A percentile compares a stretch with the other conserved stretches of the same genome.
Conservation (phyloP, 768 basidiomycete species). For the Hericium coralloides region DNA sequence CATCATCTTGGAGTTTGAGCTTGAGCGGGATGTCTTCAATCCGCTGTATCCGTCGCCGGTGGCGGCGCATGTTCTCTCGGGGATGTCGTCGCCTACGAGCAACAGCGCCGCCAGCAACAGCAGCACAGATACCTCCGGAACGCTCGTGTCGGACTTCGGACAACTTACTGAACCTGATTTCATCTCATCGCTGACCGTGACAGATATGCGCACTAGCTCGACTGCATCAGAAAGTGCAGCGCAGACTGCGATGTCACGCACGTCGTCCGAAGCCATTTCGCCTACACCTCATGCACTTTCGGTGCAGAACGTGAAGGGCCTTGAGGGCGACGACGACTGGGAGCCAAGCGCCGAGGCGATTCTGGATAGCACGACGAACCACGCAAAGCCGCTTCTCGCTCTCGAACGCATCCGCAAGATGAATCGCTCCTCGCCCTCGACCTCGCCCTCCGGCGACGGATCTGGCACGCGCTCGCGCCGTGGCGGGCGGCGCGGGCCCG, state of each 20-base stretch:
- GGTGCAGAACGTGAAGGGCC: conserved; percentile 3
- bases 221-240: no score
- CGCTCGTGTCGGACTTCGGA: conserved; percentile 3
- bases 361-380: conserved; percentile 61
- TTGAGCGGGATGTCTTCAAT: conserved; percentile 61
- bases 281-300: neutral
- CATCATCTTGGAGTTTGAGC: conserved; percentile 74
- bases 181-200: neutral
- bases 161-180: neutral
- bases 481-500: conserved; percentile 14
- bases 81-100: conserved; percentile 17
- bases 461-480: neutral
- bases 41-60: conserved; percentile 48
- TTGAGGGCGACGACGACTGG: conserved; percentile 28
- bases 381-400: conserved; percentile 59
- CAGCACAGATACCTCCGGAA: conserved; percentile 1
- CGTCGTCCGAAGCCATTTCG: conserved; percentile 2
- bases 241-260: neutral
- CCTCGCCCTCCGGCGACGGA: no score
- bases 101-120: neutral
- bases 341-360: conserved; percentile 47
- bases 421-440: no score
- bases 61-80: conserved; percentile 9
- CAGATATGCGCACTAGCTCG: no score
- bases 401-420: conserved; percentile 49